Evolutionary conservation across 805 yeast species (phyloP), one percentile per base, ranked within the genome.

Genomic region (Starmerella sp.): DNA sequence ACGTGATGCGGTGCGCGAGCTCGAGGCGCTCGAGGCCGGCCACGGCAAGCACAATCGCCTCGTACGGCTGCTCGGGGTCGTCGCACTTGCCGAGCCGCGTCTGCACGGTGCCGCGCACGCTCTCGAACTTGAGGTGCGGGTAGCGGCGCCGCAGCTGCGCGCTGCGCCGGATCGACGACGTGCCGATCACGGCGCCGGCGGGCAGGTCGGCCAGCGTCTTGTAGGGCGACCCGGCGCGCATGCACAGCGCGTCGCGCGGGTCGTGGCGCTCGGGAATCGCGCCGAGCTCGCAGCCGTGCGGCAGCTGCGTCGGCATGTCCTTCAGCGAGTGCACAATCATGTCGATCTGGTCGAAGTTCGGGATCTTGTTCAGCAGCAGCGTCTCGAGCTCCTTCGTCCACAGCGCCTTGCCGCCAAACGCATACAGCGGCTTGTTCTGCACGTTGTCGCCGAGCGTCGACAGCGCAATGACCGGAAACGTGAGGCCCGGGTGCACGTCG

Each of bases 321-420:
- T 93, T 93, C 62, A 93, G 75, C 3, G 96, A 86, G 68, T 93
- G 97, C 39, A 91, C 97, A 66, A 93, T 84, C 70, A 91, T 73
- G 67, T 93, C 97, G 49, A 91, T 74, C 69, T 81, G 76, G 52
- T 84, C 82, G 62, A 75, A 81, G 32, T 84, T 90, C 30, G 81
- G 75, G 47, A 77, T 74, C 58, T 77, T 77, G 47, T 64, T 63
- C 60, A 84, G 76, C 41, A 91, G 72, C 49, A 89, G 72, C 29
- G 82, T 82, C 70, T 93, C 98, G 55, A 93, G 75, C 70, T 93
- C 98, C 66, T 86, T 86, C 3, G 98, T 93, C 98, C 98, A 93
- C 29, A 93, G 69, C 0, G 96, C 81, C 68, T 93, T 93, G 30
- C 98, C 98, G 44, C 97, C 97, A 71, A 93, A 93, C 4, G 95